Conservation (phyloP, 2,329 filamentous ascomycete species). For the Aspergillus nomiae region DNA sequence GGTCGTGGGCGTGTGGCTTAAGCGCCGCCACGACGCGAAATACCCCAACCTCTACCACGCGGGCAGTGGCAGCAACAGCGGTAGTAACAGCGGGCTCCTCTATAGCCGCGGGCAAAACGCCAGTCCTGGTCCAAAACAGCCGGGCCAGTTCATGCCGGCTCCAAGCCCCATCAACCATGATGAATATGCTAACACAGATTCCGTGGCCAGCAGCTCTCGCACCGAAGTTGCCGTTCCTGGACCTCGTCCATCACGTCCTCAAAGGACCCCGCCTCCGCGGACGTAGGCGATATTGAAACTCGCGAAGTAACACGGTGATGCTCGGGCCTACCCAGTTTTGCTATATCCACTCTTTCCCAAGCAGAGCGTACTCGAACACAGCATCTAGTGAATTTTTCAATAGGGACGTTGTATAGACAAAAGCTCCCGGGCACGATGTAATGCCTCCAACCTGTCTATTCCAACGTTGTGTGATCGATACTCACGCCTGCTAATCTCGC, state of each 20-base stretch:
- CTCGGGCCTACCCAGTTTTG: not conserved
- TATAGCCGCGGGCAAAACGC: constrained; percentile 19
- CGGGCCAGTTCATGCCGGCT: constrained; percentile 15
- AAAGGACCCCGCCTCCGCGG: constrained; percentile 20
- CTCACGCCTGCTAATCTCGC: constrained; percentile 11
- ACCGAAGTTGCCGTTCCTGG: constrained; percentile 25
- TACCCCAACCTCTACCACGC: constrained; percentile 37
- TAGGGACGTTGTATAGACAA: not conserved
- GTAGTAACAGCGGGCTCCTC: constrained; percentile 25
- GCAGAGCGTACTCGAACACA: not conserved
- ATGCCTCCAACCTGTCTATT: not conserved
- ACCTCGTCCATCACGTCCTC: constrained; percentile 24
- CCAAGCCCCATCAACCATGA: constrained; percentile 13
- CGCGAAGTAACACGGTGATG: constrained; percentile 26
- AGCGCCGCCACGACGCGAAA: constrained; percentile 72
- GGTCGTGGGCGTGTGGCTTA: constrained; percentile 69
- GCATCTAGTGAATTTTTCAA: not conserved
- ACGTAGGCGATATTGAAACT: constrained; percentile 26
- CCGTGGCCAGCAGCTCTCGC: constrained; percentile 32
- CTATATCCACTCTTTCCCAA: not conserved
- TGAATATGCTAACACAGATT: constrained; percentile 21
- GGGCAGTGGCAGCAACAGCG: constrained; percentile 24
- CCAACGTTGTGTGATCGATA: not conserved
- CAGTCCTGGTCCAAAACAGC: constrained; percentile 17
- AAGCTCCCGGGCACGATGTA: not conserved